phyloP scores from a whole-genome alignment of 176 grass and related monocot genomes.

The Rhipidocladum racemiflorum region DNA sequence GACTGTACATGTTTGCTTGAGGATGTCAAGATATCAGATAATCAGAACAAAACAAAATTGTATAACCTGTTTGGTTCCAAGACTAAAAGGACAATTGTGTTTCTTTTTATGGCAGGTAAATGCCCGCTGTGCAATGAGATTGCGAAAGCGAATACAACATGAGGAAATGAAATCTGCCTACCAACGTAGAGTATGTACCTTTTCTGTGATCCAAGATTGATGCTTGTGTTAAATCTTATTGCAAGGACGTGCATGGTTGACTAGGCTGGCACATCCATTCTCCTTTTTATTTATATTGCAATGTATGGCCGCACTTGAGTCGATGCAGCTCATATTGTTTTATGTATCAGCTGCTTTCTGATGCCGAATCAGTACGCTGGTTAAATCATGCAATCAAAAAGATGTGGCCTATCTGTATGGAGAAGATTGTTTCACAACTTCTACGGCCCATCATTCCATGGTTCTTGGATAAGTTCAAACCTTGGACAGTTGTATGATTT shows the following conservation, averaged over 20 bases:
- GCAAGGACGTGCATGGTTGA: constrained; percentile 6
- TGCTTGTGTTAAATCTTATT: constrained; percentile 8
- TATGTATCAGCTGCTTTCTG: constrained; percentile 82
- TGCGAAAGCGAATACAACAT: constrained; percentile 62
- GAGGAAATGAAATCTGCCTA: constrained; percentile 81
- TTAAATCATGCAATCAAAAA: constrained; percentile 84
- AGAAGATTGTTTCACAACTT: constrained; percentile 86
- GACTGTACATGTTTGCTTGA: not conserved
- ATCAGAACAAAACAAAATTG: not conserved
- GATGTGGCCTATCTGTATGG: constrained; percentile 98
- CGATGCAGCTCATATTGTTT: constrained; percentile 32
- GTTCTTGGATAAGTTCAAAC: constrained; percentile 98
- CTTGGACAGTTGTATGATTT: constrained; percentile 81
- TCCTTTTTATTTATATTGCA: constrained; percentile 23
- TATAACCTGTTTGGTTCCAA: not conserved
- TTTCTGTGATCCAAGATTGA: constrained; percentile 30
- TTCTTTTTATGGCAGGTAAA: constrained; percentile 59
- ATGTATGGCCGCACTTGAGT: not conserved
- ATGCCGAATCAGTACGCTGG: constrained; percentile 87
- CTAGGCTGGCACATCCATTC: not conserved
- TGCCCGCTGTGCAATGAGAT: constrained; percentile 55
- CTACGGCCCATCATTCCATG: constrained; percentile 83
- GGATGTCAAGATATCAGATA: constrained; percentile 13
- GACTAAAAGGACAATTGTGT: constrained; percentile 1
- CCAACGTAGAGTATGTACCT: constrained; percentile 61